Conservation (phyloP, 805 yeast genomes). For the Ogataea ramenticola region DNA sequence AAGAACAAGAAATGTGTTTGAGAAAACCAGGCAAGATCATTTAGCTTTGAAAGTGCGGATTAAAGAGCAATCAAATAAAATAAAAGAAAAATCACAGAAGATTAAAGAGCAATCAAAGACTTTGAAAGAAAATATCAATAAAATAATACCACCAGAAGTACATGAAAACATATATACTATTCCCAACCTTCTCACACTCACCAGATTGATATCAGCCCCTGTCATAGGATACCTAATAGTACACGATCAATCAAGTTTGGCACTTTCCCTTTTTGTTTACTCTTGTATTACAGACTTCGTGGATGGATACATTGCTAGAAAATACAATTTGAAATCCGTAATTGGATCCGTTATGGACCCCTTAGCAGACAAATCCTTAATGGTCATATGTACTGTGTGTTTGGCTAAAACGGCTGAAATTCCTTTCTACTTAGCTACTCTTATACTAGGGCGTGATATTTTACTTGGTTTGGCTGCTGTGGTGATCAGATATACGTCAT, state of each 20-base stretch:
- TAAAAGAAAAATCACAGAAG: slow-evolving; percentile 12
- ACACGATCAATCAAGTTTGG: slow-evolving; percentile 52
- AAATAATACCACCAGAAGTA: slow-evolving; percentile 25
- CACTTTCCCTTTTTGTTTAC: slow-evolving; percentile 68
- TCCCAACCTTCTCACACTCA: slow-evolving; percentile 79
- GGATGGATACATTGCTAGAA: slow-evolving; percentile 89
- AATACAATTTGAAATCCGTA: slow-evolving; percentile 65
- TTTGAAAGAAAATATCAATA: slow-evolving; percentile 21
- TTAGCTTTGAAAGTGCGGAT: slow-evolving; percentile 4
- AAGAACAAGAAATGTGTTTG: background rate
- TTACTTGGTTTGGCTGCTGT: slow-evolving; percentile 65
- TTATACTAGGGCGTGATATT: slow-evolving; percentile 82
- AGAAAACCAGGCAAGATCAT: slow-evolving; percentile 6
- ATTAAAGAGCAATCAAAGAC: slow-evolving; percentile 10
- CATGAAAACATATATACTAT: slow-evolving; percentile 68
- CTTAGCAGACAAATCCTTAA: slow-evolving; percentile 84
- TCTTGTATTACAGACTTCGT: slow-evolving; percentile 87
- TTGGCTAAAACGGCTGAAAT: slow-evolving; percentile 61
- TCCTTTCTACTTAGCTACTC: slow-evolving; percentile 58
- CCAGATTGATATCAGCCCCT: slow-evolving; percentile 80
- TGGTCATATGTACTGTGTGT: slow-evolving; percentile 80
- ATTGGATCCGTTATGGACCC: slow-evolving; percentile 93
- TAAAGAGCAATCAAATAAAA: slow-evolving; percentile 8
- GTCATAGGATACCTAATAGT: slow-evolving; percentile 73
- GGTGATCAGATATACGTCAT: slow-evolving; percentile 61